Evolutionary conservation across 2,329 filamentous ascomycete genomes (phyloP).

Genomic region (Phaeophleospora eucalypticola): DNA sequence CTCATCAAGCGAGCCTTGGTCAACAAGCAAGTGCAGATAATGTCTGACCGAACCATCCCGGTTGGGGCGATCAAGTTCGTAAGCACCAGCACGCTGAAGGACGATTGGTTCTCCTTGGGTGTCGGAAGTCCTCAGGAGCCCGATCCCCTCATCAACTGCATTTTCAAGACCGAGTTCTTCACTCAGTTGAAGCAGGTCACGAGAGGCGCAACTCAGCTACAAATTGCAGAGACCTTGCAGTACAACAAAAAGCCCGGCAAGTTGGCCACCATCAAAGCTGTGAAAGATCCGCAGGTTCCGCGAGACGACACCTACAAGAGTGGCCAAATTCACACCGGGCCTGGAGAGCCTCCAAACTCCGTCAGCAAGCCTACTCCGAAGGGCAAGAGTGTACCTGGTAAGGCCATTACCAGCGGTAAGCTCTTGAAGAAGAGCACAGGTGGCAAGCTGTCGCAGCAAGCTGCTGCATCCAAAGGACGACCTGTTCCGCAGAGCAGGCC

Average conservation of each 20-base stretch:
- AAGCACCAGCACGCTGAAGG: slow-evolving; percentile 72
- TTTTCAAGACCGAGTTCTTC: slow-evolving; percentile 96
- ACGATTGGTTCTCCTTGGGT: slow-evolving; percentile 95
- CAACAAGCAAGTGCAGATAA: slow-evolving; percentile 76
- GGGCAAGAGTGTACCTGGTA: slow-evolving; percentile 77
- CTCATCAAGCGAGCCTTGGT: slow-evolving; percentile 79
- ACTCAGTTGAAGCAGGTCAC: slow-evolving; percentile 81
- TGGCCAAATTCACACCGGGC: slow-evolving; percentile 78
- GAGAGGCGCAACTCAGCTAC: slow-evolving; percentile 74
- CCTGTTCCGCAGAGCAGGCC: slow-evolving; percentile 46
- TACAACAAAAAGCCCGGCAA: slow-evolving; percentile 99
- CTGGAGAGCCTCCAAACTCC: slow-evolving; percentile 78
- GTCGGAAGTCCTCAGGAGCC: slow-evolving; percentile 86
- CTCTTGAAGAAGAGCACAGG: slow-evolving; percentile 73
- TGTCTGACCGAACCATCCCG: slow-evolving; percentile 75
- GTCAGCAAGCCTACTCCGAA: slow-evolving; percentile 80
- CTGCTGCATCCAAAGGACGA: slow-evolving; percentile 42
- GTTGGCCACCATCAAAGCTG: slow-evolving; percentile 77
- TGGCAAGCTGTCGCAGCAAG: slow-evolving; percentile 63
- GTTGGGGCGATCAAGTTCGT: slow-evolving; percentile 87
- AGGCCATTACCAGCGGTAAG: slow-evolving; percentile 89
- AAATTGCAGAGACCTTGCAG: slow-evolving; percentile 79
- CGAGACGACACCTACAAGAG: slow-evolving; percentile 89
- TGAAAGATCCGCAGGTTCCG: slow-evolving; percentile 75
- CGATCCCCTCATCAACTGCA: slow-evolving; percentile 87